phyloP scores from a whole-genome alignment of 176 grass and related monocot genomes.

The Themeda triandra region DNA sequence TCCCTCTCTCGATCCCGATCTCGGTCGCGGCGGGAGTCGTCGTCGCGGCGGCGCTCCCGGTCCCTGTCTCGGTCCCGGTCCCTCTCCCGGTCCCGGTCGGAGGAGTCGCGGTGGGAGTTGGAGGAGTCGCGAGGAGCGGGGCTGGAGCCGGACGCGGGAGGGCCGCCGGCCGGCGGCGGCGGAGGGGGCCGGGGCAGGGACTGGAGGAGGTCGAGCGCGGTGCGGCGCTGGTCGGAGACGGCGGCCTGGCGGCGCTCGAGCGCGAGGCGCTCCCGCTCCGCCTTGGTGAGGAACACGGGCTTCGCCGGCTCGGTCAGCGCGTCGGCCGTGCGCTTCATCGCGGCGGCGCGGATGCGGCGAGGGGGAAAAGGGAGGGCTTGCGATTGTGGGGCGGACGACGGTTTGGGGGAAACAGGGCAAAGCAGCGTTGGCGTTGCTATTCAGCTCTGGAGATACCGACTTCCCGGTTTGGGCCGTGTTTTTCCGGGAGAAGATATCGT shows the following conservation, averaged over 20 bases:
- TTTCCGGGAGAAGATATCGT: too few species aligned
- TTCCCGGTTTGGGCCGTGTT: too few species aligned
- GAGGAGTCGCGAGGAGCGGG: constrained; percentile 30
- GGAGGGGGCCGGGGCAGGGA: constrained; percentile 36
- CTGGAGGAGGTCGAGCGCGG: constrained; percentile 51
- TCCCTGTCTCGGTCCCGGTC: constrained; percentile 31
- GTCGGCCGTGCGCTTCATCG: constrained; percentile 79
- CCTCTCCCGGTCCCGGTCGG: constrained; percentile 30
- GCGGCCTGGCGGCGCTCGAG: constrained; percentile 80
- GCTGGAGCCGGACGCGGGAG: constrained; percentile 14
- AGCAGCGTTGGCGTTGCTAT: too few species aligned
- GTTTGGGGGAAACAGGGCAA: not conserved
- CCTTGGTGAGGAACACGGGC: constrained; percentile 74
- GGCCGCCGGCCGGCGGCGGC: not conserved
- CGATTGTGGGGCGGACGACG: not conserved
- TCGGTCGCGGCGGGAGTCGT: constrained; percentile 54
- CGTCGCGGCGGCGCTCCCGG: constrained; percentile 39
- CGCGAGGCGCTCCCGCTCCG: constrained; percentile 72
- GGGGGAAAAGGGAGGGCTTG: not conserved
- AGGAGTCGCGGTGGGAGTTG: constrained; percentile 3
- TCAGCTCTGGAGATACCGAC: too few species aligned
- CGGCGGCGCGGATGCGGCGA: constrained; percentile 16
- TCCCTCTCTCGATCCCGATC: constrained; percentile 62
- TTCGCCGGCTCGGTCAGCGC: constrained; percentile 42
- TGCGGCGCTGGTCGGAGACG: constrained; percentile 76